Evolutionary conservation across 129 eudicot genomes (phyloP), one percentile per base, ranked within the genome.

Genomic region (sunflower (Helianthus annuus)): DNA sequence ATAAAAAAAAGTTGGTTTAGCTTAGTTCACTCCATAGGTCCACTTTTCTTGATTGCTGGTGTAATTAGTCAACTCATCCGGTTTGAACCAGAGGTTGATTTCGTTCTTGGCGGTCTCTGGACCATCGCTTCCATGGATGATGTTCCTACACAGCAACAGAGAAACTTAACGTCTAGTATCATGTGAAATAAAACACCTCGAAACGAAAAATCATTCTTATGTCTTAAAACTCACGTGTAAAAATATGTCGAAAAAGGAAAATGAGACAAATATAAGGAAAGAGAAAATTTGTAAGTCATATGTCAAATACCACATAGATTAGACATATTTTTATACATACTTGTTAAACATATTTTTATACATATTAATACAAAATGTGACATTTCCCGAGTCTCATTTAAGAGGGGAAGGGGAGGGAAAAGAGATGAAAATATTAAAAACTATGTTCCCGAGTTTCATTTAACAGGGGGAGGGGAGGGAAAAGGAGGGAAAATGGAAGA

Each of bases 71-170:
- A 95, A 69, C 83, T 95, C 99, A 69, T 95, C 99, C 0, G 94
- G 97, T 75, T 90, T 90, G 79, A 95, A 95, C 99, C 99, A 95
- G 17, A 95, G 84, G 61, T 66, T 85, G 61, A 95, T 95, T 78
- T 95, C 99, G 65, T 90, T 90, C 84, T 90, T 88, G 72, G 99
- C 99, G 0, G 99, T 95, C 83, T 95, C 99, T n/a, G 96, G 99
- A 53, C 99, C 99, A 66, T 95, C 99, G 32, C 99, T 95, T 48
- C 99, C 99, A 72, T 95, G 99, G 64, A 95, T 95, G 40, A 95
- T 95, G 58, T 95, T 95, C 69, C 99, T 90, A 58, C 62, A 83
- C 63, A 4, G 10, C n/a, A 64, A 68, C 61, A 48, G 16, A 16
- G 12, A 4, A 12, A 59, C 38, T 6, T 60, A 24, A 42, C 11